Base-by-base conservation (phyloP, 306 rosid genomes). In the Quercus aquifolioides region DNA sequence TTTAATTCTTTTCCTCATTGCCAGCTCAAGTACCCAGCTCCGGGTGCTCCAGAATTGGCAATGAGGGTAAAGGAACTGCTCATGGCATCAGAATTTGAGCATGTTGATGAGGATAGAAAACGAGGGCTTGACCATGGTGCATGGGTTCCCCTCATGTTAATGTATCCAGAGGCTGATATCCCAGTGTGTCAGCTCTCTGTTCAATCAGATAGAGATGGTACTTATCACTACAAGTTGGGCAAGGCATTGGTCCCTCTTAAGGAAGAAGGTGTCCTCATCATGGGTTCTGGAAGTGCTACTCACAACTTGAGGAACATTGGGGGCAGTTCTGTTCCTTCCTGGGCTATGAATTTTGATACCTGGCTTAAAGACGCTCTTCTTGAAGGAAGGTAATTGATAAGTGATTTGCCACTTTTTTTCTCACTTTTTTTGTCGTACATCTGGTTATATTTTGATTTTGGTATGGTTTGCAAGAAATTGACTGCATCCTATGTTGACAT, bases 71-170 rank as follows among this genome's bases (percentile, higher is more conserved):
- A 94, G 81, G 87, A 90, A 33, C 79, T 91, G 41, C 86, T 94
- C 3, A 15, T 67, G 13, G 69, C 73, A 43, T 82, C 91, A 0
- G 97, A 94, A 14, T 55, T 81, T 71, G 35, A 76, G 67, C 88
- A 74, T 0, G 95, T 92, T 1, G 91, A 90, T 5, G 97, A 91
- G 73, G 94, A 91, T 71, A 75, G 11, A 17, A 88, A 81, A 9
- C 79, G 95, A 19, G 98, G 98, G 46, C 91, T 94, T 33, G 98
- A 94, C 70, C 98, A 94, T 69, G 97, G 97, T 41, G 94, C 97
- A 3, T 94, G 97, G 97, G 91, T 92, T 62, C 98, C 95, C 2
- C 90, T 94, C 3, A 63, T 86, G 74, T 58, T 94, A 57, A 94
- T 94, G 99, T 94, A 92, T 67, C 98, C 97, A 1, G 92, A 92